Evolutionary conservation across 176 grass and related monocot species (phyloP).

Genomic region (Bothriochloa decipiens): DNA sequence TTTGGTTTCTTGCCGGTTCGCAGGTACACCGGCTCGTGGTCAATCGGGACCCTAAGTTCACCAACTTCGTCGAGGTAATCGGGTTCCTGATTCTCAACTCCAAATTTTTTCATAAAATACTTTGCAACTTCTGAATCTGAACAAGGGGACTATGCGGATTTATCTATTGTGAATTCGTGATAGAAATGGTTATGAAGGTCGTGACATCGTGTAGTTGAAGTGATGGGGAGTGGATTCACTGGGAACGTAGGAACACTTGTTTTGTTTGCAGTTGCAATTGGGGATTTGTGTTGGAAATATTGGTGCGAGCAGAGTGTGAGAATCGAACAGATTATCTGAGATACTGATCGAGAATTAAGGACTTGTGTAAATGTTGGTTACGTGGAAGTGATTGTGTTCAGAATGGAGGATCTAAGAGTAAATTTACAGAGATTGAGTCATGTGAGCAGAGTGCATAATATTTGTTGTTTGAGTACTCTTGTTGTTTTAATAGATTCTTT

Average conservation of each 20-base stretch:
- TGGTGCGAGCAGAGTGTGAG: no score
- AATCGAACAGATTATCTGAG: background rate
- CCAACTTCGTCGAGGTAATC: conserved; percentile 93
- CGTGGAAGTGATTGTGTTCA: background rate
- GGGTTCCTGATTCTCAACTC: conserved; percentile 19
- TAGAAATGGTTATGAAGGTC: background rate
- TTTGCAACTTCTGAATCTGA: conserved; percentile 3
- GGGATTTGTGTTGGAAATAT: no score
- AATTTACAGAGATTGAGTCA: background rate
- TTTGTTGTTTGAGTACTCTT: no score
- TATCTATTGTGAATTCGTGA: background rate
- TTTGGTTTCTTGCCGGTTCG: conserved; percentile 11
- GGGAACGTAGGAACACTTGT: background rate
- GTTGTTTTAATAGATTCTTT: background rate
- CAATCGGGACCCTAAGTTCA: conserved; percentile 97
- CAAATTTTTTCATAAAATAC: background rate
- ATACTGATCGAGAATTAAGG: background rate
- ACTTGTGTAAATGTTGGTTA: background rate
- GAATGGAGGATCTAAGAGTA: no score
- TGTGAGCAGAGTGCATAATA: background rate
- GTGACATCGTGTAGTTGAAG: background rate
- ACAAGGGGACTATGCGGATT: background rate
- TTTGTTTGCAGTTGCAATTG: background rate
- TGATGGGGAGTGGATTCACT: background rate
- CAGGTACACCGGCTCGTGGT: conserved; percentile 95